Evolutionary conservation across 2,329 filamentous ascomycete genomes (phyloP).

Genomic region (Hypomyces rosellus): DNA sequence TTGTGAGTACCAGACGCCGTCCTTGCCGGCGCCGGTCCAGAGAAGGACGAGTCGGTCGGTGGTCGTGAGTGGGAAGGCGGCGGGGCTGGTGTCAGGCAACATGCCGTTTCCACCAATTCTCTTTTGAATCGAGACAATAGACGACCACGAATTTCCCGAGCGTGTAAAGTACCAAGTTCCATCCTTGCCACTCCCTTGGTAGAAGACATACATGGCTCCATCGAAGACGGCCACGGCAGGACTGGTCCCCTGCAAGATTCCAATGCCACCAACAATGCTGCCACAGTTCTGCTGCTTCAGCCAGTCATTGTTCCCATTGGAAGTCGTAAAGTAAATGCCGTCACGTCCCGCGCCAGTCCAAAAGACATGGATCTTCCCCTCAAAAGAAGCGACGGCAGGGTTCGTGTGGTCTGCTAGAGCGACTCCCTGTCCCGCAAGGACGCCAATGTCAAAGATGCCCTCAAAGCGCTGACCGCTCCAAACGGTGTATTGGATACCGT

Average conservation of each 20-base stretch:
- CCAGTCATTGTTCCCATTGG: neutral
- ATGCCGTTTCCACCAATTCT: neutral
- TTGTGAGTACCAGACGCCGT: neutral
- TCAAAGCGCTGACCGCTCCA: neutral
- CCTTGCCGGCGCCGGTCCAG: neutral
- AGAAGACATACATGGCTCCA: neutral
- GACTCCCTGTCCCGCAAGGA: neutral
- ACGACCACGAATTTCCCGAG: neutral
- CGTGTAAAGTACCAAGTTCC: neutral
- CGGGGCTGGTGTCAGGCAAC: neutral
- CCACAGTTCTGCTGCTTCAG: neutral
- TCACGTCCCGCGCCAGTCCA: neutral
- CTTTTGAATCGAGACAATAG: neutral
- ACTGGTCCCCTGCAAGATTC: neutral
- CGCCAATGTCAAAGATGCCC: neutral
- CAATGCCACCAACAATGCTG: neutral
- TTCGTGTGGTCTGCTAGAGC: neutral
- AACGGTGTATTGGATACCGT: neutral
- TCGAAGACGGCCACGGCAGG: neutral
- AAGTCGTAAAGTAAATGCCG: neutral
- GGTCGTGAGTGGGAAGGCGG: neutral
- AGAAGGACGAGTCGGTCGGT: neutral
- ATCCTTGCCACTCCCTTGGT: neutral
- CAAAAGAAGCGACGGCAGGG: neutral
- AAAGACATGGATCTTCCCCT: neutral